Evolutionary conservation across 2,329 filamentous ascomycete species (phyloP), one percentile per base, ranked within the genome.

Genomic region (Onygenales sp.): DNA sequence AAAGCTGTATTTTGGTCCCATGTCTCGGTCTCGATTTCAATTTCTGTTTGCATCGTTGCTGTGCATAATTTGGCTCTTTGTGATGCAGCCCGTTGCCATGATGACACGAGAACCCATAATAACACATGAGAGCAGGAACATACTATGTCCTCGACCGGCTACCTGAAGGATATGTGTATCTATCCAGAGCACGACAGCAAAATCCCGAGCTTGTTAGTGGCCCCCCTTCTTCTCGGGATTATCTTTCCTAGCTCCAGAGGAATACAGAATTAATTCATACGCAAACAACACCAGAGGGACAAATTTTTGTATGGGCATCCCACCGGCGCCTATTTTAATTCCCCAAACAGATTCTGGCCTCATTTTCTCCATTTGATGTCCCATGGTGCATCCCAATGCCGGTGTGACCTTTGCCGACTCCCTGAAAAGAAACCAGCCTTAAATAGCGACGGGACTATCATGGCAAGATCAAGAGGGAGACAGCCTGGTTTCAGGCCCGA

Each of bases 221-320:
- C 43, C 39, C 51, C 17, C 17, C 37, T 33, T 42, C 27, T 11
- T 31, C 33, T n/a, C 36, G 9, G 21, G 21, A 27, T 49, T 11
- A 33, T 14, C 13, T 36, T 39, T 13, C 14, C 5, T 49, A 33
- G 40, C 27, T 46, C 17, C 50, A 9, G 17, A 44, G 31, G 32
- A 51, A 51, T 14, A 34, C 39, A 43, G 37, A 51, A 27, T 37
- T 51, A 39, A 51, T 27, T 34, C 5, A n/a, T 27, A 37, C 27
- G 14, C 21, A 37, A 17, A 27, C 14, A 44, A 51, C n/a, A 43
- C 17, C 63, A 79, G 62, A 60, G 74, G 7, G 81, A 83, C 61
- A 73, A 75, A 49, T 82, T 78, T 52, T 65, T 84, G 0, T 83
- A 72, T 52, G 82, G 82, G 0, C 80, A 84, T 61, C 79, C 78